Conservation (phyloP, 2,329 filamentous ascomycete genomes). For the Neonectria faginata region DNA sequence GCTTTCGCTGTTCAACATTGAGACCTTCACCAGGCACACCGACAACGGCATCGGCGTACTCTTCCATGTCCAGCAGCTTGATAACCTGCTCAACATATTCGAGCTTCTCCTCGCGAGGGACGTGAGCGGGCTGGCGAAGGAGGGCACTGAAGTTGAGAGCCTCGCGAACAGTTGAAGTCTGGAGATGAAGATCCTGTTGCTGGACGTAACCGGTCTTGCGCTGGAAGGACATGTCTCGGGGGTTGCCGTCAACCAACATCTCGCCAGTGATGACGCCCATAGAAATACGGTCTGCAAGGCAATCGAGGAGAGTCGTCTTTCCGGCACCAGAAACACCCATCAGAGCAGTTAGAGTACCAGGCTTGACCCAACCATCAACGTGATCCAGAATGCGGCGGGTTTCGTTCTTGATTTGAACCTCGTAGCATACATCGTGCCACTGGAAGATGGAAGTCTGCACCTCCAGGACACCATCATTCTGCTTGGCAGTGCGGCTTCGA, state of each 20-base stretch:
- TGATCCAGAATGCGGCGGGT: slow-evolving; percentile 82
- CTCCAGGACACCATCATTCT: slow-evolving; percentile 57
- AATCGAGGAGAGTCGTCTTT: slow-evolving; percentile 91
- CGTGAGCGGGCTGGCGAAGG: slow-evolving; percentile 82
- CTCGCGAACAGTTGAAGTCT: slow-evolving; percentile 88
- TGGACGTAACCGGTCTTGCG: slow-evolving; percentile 93
- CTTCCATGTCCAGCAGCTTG: slow-evolving; percentile 88
- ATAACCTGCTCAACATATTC: slow-evolving; percentile 93
- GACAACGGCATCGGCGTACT: slow-evolving; percentile 90
- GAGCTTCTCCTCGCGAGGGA: slow-evolving; percentile 81
- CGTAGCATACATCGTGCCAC: slow-evolving; percentile 85
- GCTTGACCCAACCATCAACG: slow-evolving; percentile 94
- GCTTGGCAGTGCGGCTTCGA: slow-evolving; percentile 51
- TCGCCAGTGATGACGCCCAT: slow-evolving; percentile 91
- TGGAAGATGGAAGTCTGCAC: slow-evolving; percentile 82
- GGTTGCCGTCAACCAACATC: slow-evolving; percentile 75
- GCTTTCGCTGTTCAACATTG: slow-evolving; percentile 77
- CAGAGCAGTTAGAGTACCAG: slow-evolving; percentile 86
- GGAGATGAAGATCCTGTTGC: slow-evolving; percentile 89
- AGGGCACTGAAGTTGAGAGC: slow-evolving; percentile 87
- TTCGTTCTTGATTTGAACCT: slow-evolving; percentile 82
- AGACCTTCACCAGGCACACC: slow-evolving; percentile 90
- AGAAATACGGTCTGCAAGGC: slow-evolving; percentile 84
- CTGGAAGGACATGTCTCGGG: slow-evolving; percentile 85
- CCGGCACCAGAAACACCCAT: slow-evolving; percentile 96